Percentiles rank a stretch among this genome's conserved stretches.
These are phyloP conservation scores for Ophiosphaerella herpotricha DNA, from an alignment of 2,329 filamentous ascomycete species.

Conservation along the genomic window DNA sequence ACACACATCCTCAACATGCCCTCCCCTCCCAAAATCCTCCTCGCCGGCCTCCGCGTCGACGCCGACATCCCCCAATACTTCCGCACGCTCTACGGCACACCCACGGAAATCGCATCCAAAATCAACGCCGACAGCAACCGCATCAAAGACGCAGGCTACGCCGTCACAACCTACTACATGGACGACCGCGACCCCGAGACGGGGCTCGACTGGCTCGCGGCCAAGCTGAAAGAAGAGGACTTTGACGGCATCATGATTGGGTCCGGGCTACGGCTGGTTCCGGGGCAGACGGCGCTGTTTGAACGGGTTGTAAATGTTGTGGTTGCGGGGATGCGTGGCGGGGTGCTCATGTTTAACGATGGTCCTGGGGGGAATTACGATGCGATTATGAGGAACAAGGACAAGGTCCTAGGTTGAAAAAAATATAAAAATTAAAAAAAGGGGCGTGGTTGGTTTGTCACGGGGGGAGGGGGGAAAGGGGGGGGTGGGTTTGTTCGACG, in stretches of 20 bases:
- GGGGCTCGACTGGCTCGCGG: constrained; percentile 5
- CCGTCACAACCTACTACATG: constrained; percentile 7
- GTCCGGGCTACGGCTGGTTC: constrained; percentile 5
- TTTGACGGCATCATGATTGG: constrained; percentile 11
- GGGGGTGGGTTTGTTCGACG: too few species aligned
- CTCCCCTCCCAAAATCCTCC: constrained; percentile 4
- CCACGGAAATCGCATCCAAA: constrained; percentile 9
- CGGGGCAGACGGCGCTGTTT: constrained; percentile 4
- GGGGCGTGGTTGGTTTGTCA: too few species aligned
- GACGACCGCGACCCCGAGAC: constrained; percentile 1
- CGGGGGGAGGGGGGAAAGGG: too few species aligned
- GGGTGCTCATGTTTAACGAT: constrained; percentile 13
- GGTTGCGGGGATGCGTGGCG: not conserved
- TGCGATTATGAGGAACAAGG: constrained; percentile 6
- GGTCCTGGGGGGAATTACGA: constrained; percentile 11
- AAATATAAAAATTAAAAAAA: too few species aligned
- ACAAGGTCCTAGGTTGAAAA: not conserved
- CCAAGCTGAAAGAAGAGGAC: not conserved
- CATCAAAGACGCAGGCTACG: constrained; percentile 6
- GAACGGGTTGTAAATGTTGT: constrained; percentile 9
- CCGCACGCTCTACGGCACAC: constrained; percentile 10
- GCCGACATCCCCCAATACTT: constrained; percentile 5
- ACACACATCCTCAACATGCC: not conserved
- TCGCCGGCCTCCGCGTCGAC: constrained; percentile 2
- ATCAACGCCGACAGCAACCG: constrained; percentile 8